Evolutionary conservation across 177 flowering plant species (phyloP), one percentile per base, ranked within the genome.

Genomic region (Vitis hybrid): DNA sequence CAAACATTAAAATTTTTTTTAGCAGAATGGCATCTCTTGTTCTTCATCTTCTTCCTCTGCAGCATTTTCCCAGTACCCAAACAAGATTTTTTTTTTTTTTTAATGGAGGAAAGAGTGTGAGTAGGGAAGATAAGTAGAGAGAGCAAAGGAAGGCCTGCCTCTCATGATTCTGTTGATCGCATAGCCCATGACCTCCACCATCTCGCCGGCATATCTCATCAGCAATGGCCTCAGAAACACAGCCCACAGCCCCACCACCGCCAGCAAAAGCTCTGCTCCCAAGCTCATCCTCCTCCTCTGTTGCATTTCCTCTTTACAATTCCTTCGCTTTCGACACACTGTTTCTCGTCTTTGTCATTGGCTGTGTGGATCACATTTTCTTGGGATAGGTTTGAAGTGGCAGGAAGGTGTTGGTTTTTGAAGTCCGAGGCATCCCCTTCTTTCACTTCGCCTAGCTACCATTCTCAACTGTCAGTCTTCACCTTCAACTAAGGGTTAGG

Each of bases 221-320:
- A 79, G 11, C 78, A 52, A 57, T 2, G 80, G 82, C 51, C 84
- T 59, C 66, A 79, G 20, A 73, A 3, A 74, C 1, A 76, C 62
- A 9, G 57, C 80, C 82, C 84, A 79, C 7, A 81, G 15, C 22
- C 82, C 80, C 76, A 76, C 70, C 56, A 65, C 52, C 10, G 72
- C 78, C 18, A 78, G 56, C 55, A 69, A 51, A 61, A 74, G 15
- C 53, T 65, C 80, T 20, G 12, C 68, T 68, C 78, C 72, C 2
- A 78, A 55, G 16, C 70, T 33, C 80, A 78, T 78, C 20, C 1
- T 9, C 10, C 53, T n/a, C 11, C 16, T 49, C 62, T 60, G 59
- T 55, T 53, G 2, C 58, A 55, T 4, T 48, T 61, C 52, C 57
- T 55, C 57, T 26, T 16, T 19, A 5, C 18, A 6, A 1, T 19